Evolutionary conservation across 192 early-diverging fungal genomes (phyloP), one percentile per base, ranked within the genome.

Genomic region (Tieghemiomyces parasiticus): DNA sequence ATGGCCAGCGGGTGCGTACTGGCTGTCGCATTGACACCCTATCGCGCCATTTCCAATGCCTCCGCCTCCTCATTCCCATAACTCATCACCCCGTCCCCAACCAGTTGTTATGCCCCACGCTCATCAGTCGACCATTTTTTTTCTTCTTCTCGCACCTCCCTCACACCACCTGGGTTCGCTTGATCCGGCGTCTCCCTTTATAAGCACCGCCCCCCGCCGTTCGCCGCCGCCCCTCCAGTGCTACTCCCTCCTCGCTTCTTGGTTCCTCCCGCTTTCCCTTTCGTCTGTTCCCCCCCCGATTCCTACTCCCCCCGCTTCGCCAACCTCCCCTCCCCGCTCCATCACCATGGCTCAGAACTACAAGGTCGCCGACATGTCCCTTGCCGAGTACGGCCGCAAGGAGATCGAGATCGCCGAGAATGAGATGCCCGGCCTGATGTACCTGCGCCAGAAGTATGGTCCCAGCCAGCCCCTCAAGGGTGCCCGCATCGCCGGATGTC

Each of bases 391-490:
- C 81, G 95, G 91, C 68, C 89, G 93, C 78, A 98, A 98, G 81
- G 93, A 92, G 73, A 88, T 92, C 67, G 86, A 89, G 73, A 78
- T 82, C 60, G 90, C 90, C 60, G 93, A 98, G 82, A 89, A 89
- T 74, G 95, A 98, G 82, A 98, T 98, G 95, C 93, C 93, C 62
- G 93, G 95, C 68, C 85, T 98, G 66, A 95, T 98, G 86, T 74
- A 79, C 67, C 80, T 95, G 62, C 89, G 93, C 74, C 65, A 77
- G 64, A 92, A 92, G 83, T 98, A 95, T 79, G 90, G 89, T 46
- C 79, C 88, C 54, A 53, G 71, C 52, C 83, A 95, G 78, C 85
- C 91, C 60, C 85, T 97, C 66, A 81, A 83, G 72, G 95, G 93
- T 74, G 89, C 95, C 61, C 89, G 95, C 67, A 90, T 97, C 66